phyloP scores from a whole-genome alignment of 2,329 filamentous ascomycete genomes.

The Fusarium humuli region DNA sequence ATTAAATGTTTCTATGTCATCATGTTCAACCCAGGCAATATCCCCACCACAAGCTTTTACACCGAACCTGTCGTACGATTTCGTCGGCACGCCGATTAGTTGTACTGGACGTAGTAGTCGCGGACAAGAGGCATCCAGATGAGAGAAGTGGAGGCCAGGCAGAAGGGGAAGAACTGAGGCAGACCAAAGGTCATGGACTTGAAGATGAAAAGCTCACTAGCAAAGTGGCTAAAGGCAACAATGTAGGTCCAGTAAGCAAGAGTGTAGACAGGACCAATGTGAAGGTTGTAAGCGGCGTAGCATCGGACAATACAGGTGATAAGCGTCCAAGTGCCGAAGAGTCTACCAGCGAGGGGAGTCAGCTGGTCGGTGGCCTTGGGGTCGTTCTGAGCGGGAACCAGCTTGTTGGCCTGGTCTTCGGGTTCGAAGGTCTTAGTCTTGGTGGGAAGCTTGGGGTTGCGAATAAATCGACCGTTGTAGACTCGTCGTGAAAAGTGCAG shows the following conservation, averaged over 20 bases:
- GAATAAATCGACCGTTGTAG: conserved; percentile 76
- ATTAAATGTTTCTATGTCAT: background rate
- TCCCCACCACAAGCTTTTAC: background rate
- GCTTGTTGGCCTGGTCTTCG: conserved; percentile 65
- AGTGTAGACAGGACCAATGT: conserved; percentile 78
- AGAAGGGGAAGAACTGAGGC: conserved; percentile 67
- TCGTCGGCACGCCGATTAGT: conserved; percentile 32
- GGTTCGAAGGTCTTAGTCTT: conserved; percentile 59
- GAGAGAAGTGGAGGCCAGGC: conserved; percentile 62
- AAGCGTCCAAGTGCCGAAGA: conserved; percentile 91
- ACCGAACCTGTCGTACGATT: background rate
- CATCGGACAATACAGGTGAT: conserved; percentile 80
- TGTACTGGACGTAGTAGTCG: conserved; percentile 71
- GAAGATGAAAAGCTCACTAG: conserved; percentile 83
- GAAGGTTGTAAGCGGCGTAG: conserved; percentile 86
- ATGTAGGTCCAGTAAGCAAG: conserved; percentile 85
- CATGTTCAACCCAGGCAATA: background rate
- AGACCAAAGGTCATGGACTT: conserved; percentile 75
- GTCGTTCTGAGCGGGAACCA: conserved; percentile 59
- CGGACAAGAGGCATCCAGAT: conserved; percentile 76
- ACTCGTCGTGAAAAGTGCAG: conserved; percentile 86
- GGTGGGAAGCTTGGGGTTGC: conserved; percentile 59
- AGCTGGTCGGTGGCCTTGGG: conserved; percentile 68
- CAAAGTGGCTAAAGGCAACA: conserved; percentile 81
- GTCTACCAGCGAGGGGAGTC: conserved; percentile 79